Evolutionary conservation across 2,329 filamentous ascomycete genomes (phyloP), one percentile per base, ranked within the genome.

Genomic region (Xylariaceae sp.): DNA sequence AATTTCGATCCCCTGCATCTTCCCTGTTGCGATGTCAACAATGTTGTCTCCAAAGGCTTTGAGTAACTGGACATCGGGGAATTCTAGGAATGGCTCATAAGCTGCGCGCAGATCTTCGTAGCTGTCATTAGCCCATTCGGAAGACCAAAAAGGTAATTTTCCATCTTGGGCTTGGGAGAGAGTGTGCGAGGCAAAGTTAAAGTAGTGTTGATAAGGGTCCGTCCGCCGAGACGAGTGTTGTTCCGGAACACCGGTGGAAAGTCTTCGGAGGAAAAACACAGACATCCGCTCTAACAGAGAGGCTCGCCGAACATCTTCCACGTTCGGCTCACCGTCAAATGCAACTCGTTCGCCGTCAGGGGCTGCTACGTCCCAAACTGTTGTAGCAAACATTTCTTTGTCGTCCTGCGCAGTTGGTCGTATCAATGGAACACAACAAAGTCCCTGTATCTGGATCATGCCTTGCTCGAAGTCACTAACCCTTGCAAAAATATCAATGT

Each of bases 371-470:
- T 24, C 53, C 58, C 58, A 60, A 2, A 44, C 16, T 6, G 33
- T 44, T 3, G 16, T 47, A 2, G 52, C 21, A 24, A 54, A 58
- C 11, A 58, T 18, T 16, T 49, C 52, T 20, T 18, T 54, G 36
- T 60, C 58, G 6, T 60, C 47, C 7, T 44, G 16, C 0, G 26
- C 41, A 3, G 43, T 50, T 4, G 43, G 4, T 3, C 2, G 11
- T 3, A 46, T 15, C 13, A 58, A 26, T 1, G 58, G 58, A 4
- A 47, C 37, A 18, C 32, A 54, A 8, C 37, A 9, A 7, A 61
- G 42, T 6, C 49, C 56, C 18, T 59, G 36, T 11, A 61, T 21
- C 20, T 61, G 56, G 9, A 59, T 29, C 41, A 61, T 52, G 3
- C 50, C 54, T 18, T 50, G 4, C 4, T 26, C 15, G 1, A 11